Base-by-base conservation (phyloP, 1,284 basidiomycete species). In the Exsudoporus floridanus region DNA sequence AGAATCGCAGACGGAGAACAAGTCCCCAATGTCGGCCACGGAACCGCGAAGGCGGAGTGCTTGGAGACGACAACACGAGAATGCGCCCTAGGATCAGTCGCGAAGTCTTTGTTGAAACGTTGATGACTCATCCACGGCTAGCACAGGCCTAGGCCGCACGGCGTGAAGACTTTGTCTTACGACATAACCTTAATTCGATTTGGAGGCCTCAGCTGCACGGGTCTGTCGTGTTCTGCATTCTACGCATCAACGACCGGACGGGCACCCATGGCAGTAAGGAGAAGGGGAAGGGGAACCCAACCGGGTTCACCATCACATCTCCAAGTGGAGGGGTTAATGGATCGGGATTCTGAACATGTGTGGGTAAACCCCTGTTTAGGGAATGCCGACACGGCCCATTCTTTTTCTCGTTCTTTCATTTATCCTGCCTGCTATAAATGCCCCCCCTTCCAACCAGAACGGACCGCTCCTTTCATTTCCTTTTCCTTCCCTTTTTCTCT, bases 351-450 rank as follows among this genome's bases (percentile, higher is more conserved):
- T 33, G 58, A 35, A 27, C 28, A 5, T 28, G 13, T 43, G 52
- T 43, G 37, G 4, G 10, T n/a, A 2, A 37, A 33, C 21, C 16
- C 53, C 36, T 9, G 48, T 42, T 51, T 35, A 23, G 13, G 47
- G 16, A 14, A 19, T 57, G 44, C 50, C 48, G 34, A 46, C 45
- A 38, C 12, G 46, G 50, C 60, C 64, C 60, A 57, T 42, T 31
- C 12, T 10, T 21, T 18, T 39, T 10, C 23, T 38, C 13, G 14
- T 23, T 40, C 28, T 35, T 36, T 47, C 44, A 48, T 13, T 23
- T 18, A 19, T 21, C 18, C 14, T 8, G 19, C 4, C 25, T 5
- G 27, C 9, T 61, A 61, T 60, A 60, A 62, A 59, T 48, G 30
- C 7, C 2, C 21, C 42, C 23, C 37, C 19, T 35, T 34, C n/a